Evolutionary conservation across 805 yeast genomes (phyloP).

Genomic region (Candida peoriensis): DNA sequence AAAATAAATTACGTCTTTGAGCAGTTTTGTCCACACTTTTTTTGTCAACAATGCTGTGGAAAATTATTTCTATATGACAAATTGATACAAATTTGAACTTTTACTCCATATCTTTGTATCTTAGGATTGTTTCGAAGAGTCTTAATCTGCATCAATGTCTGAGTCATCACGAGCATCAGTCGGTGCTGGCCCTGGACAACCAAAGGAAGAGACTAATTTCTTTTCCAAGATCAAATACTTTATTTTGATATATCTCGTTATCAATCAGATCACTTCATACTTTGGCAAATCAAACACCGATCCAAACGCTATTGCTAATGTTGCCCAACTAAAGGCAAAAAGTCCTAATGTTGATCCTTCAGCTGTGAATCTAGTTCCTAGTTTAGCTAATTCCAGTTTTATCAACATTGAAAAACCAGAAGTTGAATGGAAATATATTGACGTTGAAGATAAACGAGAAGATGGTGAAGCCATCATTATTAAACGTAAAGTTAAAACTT

Average conservation of each 20-base stretch:
- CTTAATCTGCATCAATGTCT: no score
- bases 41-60: no score
- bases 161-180: not conserved
- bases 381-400: conserved; percentile 7
- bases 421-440: conserved; percentile 4
- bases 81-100: no score
- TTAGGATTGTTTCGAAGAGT: no score
- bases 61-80: no score
- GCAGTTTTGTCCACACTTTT: no score
- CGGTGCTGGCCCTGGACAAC: not conserved
- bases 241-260: conserved; percentile 8
- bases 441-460: conserved; percentile 3
- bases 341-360: not conserved
- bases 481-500: conserved; percentile 7
- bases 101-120: no score
- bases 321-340: not conserved
- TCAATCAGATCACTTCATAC: conserved; percentile 7
- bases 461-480: conserved; percentile 9
- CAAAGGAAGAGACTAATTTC: conserved; percentile 2
- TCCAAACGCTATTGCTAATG: not conserved
- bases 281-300: not conserved
- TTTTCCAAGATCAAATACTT: conserved; percentile 8
- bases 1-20: no score
- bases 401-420: conserved; percentile 12
- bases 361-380: conserved; percentile 9